Evolutionary conservation across 2,329 filamentous ascomycete species (phyloP).

Genomic region (Exutisphaerella laricina): DNA sequence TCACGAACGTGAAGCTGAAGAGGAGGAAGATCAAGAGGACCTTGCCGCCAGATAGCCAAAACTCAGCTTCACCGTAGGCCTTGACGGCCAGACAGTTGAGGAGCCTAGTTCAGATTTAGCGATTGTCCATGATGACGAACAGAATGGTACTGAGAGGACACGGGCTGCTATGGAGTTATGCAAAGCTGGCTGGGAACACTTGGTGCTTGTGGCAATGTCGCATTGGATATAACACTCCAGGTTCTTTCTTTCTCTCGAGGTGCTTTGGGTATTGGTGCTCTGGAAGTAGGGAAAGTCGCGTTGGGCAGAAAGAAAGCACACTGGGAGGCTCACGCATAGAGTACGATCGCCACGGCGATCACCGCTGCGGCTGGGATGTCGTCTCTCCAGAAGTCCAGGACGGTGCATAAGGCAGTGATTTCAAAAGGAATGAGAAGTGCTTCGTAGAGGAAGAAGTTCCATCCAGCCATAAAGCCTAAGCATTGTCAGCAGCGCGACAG

Average conservation of each 20-base stretch:
- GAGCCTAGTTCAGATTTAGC: conserved; percentile 8
- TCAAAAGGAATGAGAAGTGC: conserved; percentile 49
- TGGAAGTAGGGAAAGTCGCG: conserved; percentile 3
- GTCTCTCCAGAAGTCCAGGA: conserved; percentile 41
- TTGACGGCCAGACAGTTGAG: conserved; percentile 43
- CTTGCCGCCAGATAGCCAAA: conserved; percentile 50
- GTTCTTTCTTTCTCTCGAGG: conserved; percentile 3
- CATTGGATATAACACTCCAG: background rate
- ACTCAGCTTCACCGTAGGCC: conserved; percentile 41
- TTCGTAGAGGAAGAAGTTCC: conserved; percentile 46
- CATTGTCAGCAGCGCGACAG: background rate
- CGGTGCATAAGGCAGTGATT: conserved; percentile 42
- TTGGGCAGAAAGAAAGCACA: conserved; percentile 7
- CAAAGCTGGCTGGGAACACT: background rate
- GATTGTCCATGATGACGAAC: background rate
- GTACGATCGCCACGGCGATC: conserved; percentile 36
- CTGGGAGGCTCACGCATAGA: conserved; percentile 20
- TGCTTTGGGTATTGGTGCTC: conserved; percentile 8
- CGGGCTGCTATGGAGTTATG: background rate
- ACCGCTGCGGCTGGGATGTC: conserved; percentile 42
- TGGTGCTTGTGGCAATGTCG: conserved; percentile 3
- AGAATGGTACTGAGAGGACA: background rate
- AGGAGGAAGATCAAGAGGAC: conserved; percentile 27
- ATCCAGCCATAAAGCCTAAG: conserved; percentile 48
- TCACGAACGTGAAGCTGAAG: conserved; percentile 29